Evolutionary conservation across 2,329 filamentous ascomycete genomes (phyloP).

Genomic region (Alternaria conjuncta): DNA sequence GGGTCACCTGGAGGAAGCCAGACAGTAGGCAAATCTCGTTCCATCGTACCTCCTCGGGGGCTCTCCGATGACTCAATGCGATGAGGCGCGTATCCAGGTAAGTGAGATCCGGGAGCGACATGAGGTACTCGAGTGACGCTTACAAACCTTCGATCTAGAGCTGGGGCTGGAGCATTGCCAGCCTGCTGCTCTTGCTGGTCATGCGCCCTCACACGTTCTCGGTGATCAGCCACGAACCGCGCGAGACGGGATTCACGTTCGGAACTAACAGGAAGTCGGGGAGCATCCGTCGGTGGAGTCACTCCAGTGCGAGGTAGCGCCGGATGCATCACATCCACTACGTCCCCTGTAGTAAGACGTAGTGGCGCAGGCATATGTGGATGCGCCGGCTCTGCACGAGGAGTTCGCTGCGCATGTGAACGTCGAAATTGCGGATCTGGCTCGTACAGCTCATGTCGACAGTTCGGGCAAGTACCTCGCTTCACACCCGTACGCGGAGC

Average conservation of each 20-base stretch:
- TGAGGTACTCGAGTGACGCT: background rate
- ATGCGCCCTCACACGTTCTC: background rate
- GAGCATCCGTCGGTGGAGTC: background rate
- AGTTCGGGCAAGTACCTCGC: slow-evolving; percentile 9
- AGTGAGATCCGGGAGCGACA: background rate
- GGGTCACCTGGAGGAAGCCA: no score
- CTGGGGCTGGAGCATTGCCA: background rate
- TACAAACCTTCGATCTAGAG: background rate
- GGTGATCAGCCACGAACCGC: background rate
- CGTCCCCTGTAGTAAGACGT: no score
- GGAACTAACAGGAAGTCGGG: background rate
- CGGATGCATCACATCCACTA: no score
- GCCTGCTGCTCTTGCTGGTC: background rate
- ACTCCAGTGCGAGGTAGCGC: background rate
- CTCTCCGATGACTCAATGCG: background rate
- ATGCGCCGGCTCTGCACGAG: no score
- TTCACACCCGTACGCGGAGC: background rate
- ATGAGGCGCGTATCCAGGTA: background rate
- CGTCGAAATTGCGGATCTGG: background rate
- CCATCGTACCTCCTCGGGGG: background rate
- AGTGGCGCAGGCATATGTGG: no score
- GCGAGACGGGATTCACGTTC: background rate
- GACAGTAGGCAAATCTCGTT: no score
- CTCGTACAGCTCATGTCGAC: slow-evolving; percentile 5
- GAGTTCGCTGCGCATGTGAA: no score